Evolutionary conservation across 139 green algal genomes (phyloP), one percentile per base, ranked within the genome.

Genomic region (Coccomyxa sp.): DNA sequence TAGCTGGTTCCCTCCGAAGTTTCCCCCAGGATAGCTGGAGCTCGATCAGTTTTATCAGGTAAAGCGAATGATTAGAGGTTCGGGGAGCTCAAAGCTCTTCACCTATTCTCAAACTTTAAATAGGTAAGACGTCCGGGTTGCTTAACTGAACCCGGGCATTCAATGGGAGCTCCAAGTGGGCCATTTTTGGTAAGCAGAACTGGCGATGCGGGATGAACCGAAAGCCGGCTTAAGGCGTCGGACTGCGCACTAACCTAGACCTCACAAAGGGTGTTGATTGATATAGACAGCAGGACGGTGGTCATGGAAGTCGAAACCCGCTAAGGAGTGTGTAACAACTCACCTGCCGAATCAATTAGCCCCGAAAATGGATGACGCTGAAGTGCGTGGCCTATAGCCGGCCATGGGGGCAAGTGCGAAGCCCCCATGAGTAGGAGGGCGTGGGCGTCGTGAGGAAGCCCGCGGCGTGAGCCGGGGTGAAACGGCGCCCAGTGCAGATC

Each of bases 311-410:
- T 97, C 94, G 93, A 94, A 97, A 98, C 94, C 93, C 94, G 94
- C 94, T 98, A 97, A 97, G 93, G 94, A 98, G 93, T 98, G 94
- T 97, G 94, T 97, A 98, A 98, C 94, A 97, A 97, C 94, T 96
- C 94, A 96, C 94, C 94, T 96, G 94, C 94, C 94, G 94, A 98
- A 97, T 98, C 89, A 95, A 97, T 94, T 95, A 96, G 92, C 93
- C 93, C 93, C 92, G 93, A 97, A 97, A 97, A 96, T 97, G 94
- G 93, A 98, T 97, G 93, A 93, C 94, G 93, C 94, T 97, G 83
- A 97, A 97, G 93, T 91, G 94, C 86, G 91, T 87, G 89, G 93
- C 92, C 91, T 95, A 97, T 95, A 95, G 90, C 90, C 91, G 90
- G 92, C 94, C 94, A 95, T 95, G 86, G 89, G 86, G 84, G 90